A percentile compares a stretch with the other conserved stretches of the same genome.
Conservation (phyloP, 441 rosid genomes). For the Viola pubescens region DNA sequence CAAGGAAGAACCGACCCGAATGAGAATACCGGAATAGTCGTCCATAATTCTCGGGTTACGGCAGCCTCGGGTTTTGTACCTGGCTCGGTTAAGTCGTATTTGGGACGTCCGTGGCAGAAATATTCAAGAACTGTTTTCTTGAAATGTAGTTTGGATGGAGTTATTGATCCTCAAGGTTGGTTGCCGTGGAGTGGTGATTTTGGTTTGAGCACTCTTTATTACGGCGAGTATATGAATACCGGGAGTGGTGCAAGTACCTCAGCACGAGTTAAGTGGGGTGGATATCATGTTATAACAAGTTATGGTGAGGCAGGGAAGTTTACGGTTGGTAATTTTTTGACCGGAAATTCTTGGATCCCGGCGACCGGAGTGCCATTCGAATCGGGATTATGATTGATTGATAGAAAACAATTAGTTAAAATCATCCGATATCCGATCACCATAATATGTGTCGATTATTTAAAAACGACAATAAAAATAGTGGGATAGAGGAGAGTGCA, state of each 20-base stretch:
- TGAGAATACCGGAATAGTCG: conserved; percentile 59
- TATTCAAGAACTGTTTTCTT: conserved; percentile 69
- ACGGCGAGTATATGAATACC: conserved; percentile 63
- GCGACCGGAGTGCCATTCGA: conserved; percentile 53
- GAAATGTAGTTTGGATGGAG: conserved; percentile 42
- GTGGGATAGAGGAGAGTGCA: background rate
- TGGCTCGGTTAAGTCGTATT: conserved; percentile 46
- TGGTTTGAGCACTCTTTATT: conserved; percentile 56
- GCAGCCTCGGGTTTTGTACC: conserved; percentile 47
- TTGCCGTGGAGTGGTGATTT: conserved; percentile 59
- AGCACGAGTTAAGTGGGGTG: conserved; percentile 72
- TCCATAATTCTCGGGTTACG: conserved; percentile 63
- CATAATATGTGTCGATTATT: background rate
- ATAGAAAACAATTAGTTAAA: too few species aligned
- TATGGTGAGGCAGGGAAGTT: conserved; percentile 39
- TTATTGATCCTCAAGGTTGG: conserved; percentile 73
- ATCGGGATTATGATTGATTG: conserved; percentile 27
- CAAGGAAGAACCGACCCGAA: conserved; percentile 44
- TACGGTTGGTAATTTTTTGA: conserved; percentile 53
- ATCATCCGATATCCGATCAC: too few species aligned
- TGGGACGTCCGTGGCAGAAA: conserved; percentile 85
- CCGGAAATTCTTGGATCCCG: conserved; percentile 67
- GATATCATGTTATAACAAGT: conserved; percentile 47
- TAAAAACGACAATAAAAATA: background rate
- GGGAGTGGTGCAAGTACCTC: conserved; percentile 54